A percentile compares a stretch with the other conserved stretches of the same genome.
These are phyloP conservation scores for Delitschia confertaspora DNA, from an alignment of 495 filamentous ascomycete species.

Conservation along the genomic window DNA sequence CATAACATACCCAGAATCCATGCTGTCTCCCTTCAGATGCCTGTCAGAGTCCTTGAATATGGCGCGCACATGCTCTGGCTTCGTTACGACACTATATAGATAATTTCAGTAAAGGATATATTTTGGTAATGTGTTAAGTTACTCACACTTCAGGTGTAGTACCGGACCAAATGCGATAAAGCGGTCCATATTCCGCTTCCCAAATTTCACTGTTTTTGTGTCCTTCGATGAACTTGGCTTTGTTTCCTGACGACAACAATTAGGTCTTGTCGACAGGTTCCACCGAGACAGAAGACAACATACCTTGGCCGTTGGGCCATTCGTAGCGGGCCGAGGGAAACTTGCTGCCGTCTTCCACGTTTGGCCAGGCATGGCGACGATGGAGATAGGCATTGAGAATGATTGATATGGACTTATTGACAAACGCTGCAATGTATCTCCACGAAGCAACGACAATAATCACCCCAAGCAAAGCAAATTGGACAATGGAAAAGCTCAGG, in stretches of 20 bases:
- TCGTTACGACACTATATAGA: neutral
- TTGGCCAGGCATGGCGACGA: neutral
- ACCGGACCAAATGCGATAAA: constrained; percentile 1
- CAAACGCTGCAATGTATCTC: neutral
- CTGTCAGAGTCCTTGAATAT: constrained; percentile 6
- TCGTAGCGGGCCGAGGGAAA: neutral
- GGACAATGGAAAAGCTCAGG: too few relatives aligned
- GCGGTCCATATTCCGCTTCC: neutral
- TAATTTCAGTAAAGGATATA: neutral
- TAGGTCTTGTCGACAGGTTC: neutral
- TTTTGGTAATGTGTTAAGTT: neutral
- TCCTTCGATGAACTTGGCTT: neutral
- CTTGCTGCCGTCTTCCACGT: neutral
- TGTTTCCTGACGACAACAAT: neutral
- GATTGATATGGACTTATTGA: neutral
- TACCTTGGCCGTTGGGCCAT: constrained; percentile 1
- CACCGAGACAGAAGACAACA: neutral
- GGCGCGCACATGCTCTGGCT: neutral
- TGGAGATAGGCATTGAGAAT: neutral
- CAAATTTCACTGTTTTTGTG: constrained; percentile 1
- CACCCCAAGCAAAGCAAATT: neutral
- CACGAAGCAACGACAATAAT: neutral
- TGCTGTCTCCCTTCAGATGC: constrained; percentile 1
- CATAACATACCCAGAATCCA: neutral
- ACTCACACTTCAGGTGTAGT: neutral